Evolutionary conservation across 2,329 filamentous ascomycete species (phyloP), one percentile per base, ranked within the genome.

Genomic region (Emydomyces testavorans): DNA sequence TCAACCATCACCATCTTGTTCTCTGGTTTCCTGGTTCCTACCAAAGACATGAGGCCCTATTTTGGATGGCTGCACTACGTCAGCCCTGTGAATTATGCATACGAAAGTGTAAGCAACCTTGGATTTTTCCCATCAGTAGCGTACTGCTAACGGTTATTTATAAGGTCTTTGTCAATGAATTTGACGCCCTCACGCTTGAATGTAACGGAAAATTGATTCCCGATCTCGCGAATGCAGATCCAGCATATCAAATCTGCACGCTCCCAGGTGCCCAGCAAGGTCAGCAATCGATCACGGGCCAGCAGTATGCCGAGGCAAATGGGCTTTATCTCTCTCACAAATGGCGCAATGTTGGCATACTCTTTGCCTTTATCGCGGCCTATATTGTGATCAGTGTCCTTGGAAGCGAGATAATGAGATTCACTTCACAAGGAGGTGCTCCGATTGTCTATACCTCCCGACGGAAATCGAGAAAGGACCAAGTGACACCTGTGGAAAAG

Each of bases 321-420:
- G 21, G 23, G 15, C 15, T n/a, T 40, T 21, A 20, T 40, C 3
- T 3, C 13, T 66, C 64, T 21, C 71, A 83, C 56, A 62, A 82
- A 0, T 83, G 80, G 71, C 78, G 85, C 2, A 88, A 90, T 60
- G 87, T 85, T 57, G 85, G 82, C 26, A 80, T 89, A 2, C 65
- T 92, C 1, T 79, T 89, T 55, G 85, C 82, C 0, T 92, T 86
- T 54, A 76, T 79, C 1, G 71, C 85, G 1, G 73, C 87, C 4
- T 93, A 90, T 58, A 76, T 93, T 10, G 54, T 80, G 8, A 65
- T 90, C 24, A 90, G 85, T 0, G 74, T 83, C 4, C 54, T 83
- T 18, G 83, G 80, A 1, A 80, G 82, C 13, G 85, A 93, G 57
- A 56, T 76, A 1, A 73, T 89, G 56, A 75, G 73, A 13, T 84